Conservation (phyloP, 768 basidiomycete species). For the Tylopilus vinaceipallidus region DNA sequence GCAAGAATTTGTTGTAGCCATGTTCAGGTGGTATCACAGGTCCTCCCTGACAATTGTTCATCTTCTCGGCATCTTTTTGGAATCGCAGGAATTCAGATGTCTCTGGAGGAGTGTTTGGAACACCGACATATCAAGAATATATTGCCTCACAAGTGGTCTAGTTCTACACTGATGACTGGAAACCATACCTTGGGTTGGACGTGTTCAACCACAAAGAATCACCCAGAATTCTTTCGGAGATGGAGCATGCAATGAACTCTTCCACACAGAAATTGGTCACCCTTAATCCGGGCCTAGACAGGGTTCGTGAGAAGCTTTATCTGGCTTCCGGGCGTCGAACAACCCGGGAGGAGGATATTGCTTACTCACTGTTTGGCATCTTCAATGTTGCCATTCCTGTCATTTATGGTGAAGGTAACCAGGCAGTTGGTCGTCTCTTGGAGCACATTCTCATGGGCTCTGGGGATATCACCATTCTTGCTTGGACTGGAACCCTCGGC, state of each 20-base stretch:
- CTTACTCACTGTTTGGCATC: constrained; percentile 17
- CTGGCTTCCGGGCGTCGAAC: constrained; percentile 14
- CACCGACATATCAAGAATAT: constrained; percentile 7
- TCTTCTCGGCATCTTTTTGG: constrained; percentile 9
- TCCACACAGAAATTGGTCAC: background rate
- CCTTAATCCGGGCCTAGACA: constrained; percentile 1
- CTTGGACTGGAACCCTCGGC: constrained; percentile 1
- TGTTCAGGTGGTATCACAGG: too few relatives aligned
- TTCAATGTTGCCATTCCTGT: constrained; percentile 9
- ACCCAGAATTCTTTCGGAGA: background rate
- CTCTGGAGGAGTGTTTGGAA: constrained; percentile 11
- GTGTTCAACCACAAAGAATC: constrained; percentile 8
- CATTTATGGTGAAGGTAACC: constrained; percentile 10
- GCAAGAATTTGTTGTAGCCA: background rate
- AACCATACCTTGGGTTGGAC: background rate
- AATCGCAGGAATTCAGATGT: background rate
- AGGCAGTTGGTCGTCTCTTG: too few relatives aligned
- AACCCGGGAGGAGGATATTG: constrained; percentile 12
- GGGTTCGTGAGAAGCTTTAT: too few relatives aligned
- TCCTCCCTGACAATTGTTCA: constrained; percentile 16
- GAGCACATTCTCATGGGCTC: too few relatives aligned
- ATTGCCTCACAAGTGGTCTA: constrained; percentile 4
- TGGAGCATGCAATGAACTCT: background rate
- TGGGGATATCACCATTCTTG: background rate
- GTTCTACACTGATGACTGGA: constrained; percentile 19